Base-by-base conservation (phyloP, 164 flowering plant species). In the Berberis vulgaris region DNA sequence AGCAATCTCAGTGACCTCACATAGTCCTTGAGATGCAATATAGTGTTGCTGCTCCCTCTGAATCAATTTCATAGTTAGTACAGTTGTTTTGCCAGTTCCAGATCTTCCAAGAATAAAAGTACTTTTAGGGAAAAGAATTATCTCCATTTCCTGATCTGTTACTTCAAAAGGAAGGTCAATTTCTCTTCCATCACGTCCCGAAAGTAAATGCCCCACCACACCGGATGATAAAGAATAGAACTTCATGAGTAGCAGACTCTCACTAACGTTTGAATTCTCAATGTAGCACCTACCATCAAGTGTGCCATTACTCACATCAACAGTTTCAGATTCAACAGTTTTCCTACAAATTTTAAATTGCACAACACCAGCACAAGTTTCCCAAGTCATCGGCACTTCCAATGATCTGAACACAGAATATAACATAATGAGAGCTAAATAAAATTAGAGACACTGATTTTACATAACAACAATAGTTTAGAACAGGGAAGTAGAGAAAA, bases 51-150 rank as follows among this genome's bases (percentile, higher is more conserved):
- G 77, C 60, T 84, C 88, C 46, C 69, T 88, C 55, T 72, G 79
- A 68, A 74, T 73, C 52, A 91, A 64, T 65, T 86, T 91, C 88
- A 81, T 84, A 0, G 91, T 88, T 52, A 88, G 69, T 26, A 88
- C 81, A 52, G 93, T 86, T 1, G 97, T 88, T 67, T 91, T 91
- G 46, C 97, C 97, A 1, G 95, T 90, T 6, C 97, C 95, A 0
- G 95, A 88, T 54, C 97, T 73, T 55, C 97, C 97, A 39, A 88
- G 70, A 43, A 91, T 77, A 58, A 91, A 91, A 38, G 81, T 64
- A 66, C 86, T 91, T 63, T 63, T 68, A 6, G 65, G 74, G 46
- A 64, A 84, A 7, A 61, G 61, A 58, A 91, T 85, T 40, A 88
- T 82, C 65, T 88, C 84, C 53, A 45, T 41, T 62, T 91, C 84